phyloP scores from a whole-genome alignment of 2,329 filamentous ascomycete genomes.

The Sporothrix globosa region DNA sequence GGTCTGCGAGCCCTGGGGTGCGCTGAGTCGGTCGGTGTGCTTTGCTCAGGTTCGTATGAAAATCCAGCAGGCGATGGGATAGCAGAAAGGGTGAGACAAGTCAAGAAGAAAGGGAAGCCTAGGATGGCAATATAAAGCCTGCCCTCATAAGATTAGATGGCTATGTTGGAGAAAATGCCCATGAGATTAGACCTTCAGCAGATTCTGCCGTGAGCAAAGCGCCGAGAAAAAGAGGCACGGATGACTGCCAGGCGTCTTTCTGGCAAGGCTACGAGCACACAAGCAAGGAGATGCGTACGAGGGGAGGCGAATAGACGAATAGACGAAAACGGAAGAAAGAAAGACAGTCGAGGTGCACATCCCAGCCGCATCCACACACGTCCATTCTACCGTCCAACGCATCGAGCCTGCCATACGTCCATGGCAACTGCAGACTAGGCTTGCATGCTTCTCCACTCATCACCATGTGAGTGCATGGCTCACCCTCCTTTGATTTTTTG shows the following conservation, averaged over 20 bases:
- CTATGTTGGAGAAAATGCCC: background rate
- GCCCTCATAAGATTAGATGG: too few relatives aligned
- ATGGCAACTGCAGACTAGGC: background rate
- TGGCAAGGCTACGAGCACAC: background rate
- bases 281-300: background rate
- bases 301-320: background rate
- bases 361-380: constrained; percentile 21
- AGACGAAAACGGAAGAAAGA: background rate
- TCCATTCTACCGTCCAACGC: background rate
- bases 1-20: background rate
- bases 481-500: background rate
- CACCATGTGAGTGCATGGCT: background rate
- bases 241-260: background rate
- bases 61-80: too few relatives aligned
- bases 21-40: background rate
- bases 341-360: background rate
- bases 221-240: background rate
- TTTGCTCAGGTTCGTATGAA: background rate
- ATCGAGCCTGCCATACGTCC: background rate
- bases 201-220: background rate
- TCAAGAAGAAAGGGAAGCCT: background rate
- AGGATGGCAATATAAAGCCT: background rate
- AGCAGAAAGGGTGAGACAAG: background rate
- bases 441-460: constrained; percentile 10
- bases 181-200: background rate